Evolutionary conservation across 2,329 filamentous ascomycete genomes (phyloP), one percentile per base, ranked within the genome.

Genomic region (Paracoccidioides brasiliensis): DNA sequence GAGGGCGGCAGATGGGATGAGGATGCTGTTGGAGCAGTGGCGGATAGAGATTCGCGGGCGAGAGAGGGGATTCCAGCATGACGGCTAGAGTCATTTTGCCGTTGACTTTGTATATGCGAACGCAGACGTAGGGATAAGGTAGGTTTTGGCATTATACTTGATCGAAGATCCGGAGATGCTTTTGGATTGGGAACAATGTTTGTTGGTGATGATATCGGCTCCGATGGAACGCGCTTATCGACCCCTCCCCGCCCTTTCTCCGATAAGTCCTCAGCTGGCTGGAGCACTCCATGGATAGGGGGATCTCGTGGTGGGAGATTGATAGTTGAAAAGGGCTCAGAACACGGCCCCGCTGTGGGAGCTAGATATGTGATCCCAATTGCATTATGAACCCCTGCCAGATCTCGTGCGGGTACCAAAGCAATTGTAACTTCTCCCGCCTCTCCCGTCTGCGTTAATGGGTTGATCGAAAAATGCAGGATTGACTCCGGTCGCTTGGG

Each of bases 291-390:
- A 6, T 30, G 22, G 2, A 7, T 32, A 46, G 28, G 15, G 10
- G 28, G 22, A 46, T 46, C 30, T 32, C n/a, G 22, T 9, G 30
- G 43, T 30, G 43, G 22, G 30, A 46, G 15, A 22, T 46, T 14
- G 12, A 5, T 22, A 5, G 43, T 28, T 28, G 15, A 32, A 28
- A 12, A 22, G 30, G 45, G 8, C 2, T 14, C 51, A 15, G 35
- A 44, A 28, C 42, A 30, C 40, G 42, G 42, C 33, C 55, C 60
- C 44, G 55, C 55, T 9, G 63, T 63, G 5, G 84, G 81, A 22
- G 84, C 78, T 15, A 79, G 78, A 65, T 88, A 89, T 0, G 85
- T 89, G 61, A 89, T 85, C 12, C 81, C 84, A 59, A 88, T 78
- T 9, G 83, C 84, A 56, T 80, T 80, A 64, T 86, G 83, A 0